Percentiles rank a stretch among this genome's conserved stretches.
Conservation (phyloP, 805 yeast genomes). For the Candida krabiensis region DNA sequence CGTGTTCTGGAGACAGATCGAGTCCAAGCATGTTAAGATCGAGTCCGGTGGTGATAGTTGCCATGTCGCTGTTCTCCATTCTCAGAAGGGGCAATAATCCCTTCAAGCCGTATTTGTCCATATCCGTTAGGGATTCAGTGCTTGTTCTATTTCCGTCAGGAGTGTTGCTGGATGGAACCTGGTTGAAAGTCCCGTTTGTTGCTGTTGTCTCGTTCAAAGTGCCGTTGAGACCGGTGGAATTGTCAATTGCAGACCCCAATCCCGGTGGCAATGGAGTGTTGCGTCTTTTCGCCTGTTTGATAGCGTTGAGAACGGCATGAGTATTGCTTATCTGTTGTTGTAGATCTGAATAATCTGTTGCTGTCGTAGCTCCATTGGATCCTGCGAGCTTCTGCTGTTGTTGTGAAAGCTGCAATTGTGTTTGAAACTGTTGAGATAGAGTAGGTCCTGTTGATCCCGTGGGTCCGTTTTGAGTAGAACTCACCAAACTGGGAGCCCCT, state of each 20-base stretch:
- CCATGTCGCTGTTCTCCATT: conserved; percentile 62
- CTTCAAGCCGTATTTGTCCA: conserved; percentile 65
- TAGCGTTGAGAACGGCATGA: conserved; percentile 27
- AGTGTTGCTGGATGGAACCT: neutral
- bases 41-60: conserved; percentile 70
- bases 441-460: neutral
- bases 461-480: too few species aligned
- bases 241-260: conserved; percentile 2
- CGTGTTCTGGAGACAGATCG: conserved; percentile 47
- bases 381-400: conserved; percentile 6
- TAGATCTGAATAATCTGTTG: conserved; percentile 16
- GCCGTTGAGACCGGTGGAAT: neutral
- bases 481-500: conserved; percentile 17
- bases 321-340: conserved; percentile 26
- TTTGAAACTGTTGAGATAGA: conserved; percentile 6
- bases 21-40: conserved; percentile 70
- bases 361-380: conserved; percentile 3
- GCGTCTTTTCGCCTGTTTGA: conserved; percentile 19
- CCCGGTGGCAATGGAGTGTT: conserved; percentile 14
- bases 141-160: neutral
- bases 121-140: conserved; percentile 31
- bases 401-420: conserved; percentile 10
- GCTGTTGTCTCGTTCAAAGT: neutral
- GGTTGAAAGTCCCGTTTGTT: neutral
- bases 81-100: conserved; percentile 61